Base-by-base conservation (phyloP, 2,329 filamentous ascomycete genomes). In the Fusarium sp. region DNA sequence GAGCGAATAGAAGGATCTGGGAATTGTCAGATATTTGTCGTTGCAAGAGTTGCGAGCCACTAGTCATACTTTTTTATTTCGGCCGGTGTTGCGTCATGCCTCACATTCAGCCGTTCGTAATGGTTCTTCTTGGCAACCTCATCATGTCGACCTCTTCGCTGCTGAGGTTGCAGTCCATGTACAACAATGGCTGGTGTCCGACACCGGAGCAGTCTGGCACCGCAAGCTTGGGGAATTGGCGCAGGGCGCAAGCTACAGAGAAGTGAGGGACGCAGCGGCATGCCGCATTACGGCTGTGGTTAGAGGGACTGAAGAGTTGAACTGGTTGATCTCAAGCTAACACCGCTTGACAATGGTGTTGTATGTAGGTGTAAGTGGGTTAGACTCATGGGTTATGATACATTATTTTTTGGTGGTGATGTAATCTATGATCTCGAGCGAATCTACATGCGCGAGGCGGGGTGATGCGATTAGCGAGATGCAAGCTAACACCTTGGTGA, bases 51-150 rank as follows among this genome's bases (percentile, higher is more conserved):
- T 26, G 5, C 10, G 45, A 11, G 16, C 31, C 30, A 21, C 19
- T 58, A 44, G 19, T 49, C 75, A 12, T 57, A 93, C 91, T 92
- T 95, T 81, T 98, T 98, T 66, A 98, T 94, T 55, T 97, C 93
- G 11, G 84, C 83, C 2, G 87, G 81, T 18, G 91, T 89, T 42
- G 95, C 94, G 69, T 87, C 86, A 43, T 86, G 84, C 1, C 88
- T 81, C n/a, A 99, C 80, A 43, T 90, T 87, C 53, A 99, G 86
- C 42, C 90, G 89, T 74, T 95, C 91, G 80, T 99, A 99, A 82
- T 97, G 91, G 66, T 90, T 93, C 72, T 77, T 83, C 23, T 58
- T 53, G 54, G 69, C 62, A 42, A 73, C 55, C 28, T 67, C 69
- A 18, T 74, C 62, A 45, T 68, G 69, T 8, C 57, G 61, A 30